A percentile compares a stretch with the other conserved stretches of the same genome.
These are phyloP conservation scores for Coemansia sp. DNA, from an alignment of 192 early-diverging fungal species.

Conservation along the genomic window DNA sequence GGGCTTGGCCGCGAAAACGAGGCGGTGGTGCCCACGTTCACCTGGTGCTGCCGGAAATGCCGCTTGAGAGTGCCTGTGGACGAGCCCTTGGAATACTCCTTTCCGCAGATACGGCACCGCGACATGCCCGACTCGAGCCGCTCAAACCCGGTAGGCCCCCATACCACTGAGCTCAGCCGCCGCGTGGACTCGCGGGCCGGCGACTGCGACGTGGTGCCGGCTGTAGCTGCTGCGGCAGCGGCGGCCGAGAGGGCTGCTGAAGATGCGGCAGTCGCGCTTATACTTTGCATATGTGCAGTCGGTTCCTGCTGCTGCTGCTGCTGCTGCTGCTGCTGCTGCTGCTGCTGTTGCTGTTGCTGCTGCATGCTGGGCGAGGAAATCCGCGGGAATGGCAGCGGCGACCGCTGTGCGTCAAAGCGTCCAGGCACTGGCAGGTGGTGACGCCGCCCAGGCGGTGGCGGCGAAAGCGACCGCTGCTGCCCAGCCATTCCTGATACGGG, in stretches of 20 bases:
- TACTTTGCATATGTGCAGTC: background rate
- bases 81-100: conserved; percentile 54
- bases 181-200: conserved; percentile 52
- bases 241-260: conserved; percentile 1
- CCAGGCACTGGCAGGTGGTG: conserved; percentile 25
- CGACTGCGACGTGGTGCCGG: conserved; percentile 34
- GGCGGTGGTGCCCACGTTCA: conserved; percentile 23
- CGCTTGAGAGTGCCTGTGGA: conserved; percentile 55
- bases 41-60: conserved; percentile 51
- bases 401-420: conserved; percentile 29
- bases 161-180: conserved; percentile 54
- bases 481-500: conserved; percentile 6
- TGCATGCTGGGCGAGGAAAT: conserved; percentile 44
- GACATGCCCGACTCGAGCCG: conserved; percentile 53
- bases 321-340: conserved; percentile 6
- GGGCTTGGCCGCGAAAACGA: conserved; percentile 30
- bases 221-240: conserved; percentile 1
- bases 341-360: conserved; percentile 13
- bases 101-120: conserved; percentile 50
- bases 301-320: conserved; percentile 11
- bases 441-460: conserved; percentile 15
- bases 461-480: conserved; percentile 40
- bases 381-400: conserved; percentile 50
- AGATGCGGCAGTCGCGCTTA: background rate
- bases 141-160: conserved; percentile 53